Evolutionary conservation across 2,329 filamentous ascomycete genomes (phyloP).

Genomic region (Cladosporium velox): DNA sequence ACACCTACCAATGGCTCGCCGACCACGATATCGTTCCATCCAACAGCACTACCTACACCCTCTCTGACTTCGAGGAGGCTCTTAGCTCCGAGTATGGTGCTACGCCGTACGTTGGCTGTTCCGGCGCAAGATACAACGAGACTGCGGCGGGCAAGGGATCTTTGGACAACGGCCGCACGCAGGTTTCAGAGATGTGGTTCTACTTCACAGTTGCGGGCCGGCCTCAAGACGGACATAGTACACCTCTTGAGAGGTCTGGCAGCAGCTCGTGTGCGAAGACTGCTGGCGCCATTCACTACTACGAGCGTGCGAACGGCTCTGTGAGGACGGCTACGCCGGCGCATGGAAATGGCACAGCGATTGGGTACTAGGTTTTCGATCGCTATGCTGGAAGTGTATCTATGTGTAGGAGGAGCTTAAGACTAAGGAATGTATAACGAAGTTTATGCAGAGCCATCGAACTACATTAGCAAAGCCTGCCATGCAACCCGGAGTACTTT

Average conservation of each 20-base stretch:
- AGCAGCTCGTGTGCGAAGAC: slow-evolving; percentile 59
- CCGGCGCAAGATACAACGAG: slow-evolving; percentile 61
- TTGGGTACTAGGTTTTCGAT: background rate
- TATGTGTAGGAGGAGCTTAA: background rate
- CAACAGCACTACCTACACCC: slow-evolving; percentile 59
- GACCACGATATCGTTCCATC: slow-evolving; percentile 57
- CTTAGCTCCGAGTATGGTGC: slow-evolving; percentile 55
- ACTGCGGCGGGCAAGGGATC: slow-evolving; percentile 58
- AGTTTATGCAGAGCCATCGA: background rate
- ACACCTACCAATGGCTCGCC: slow-evolving; percentile 63
- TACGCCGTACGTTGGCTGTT: slow-evolving; percentile 63
- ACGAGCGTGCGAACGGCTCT: slow-evolving; percentile 39
- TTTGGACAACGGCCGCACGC: slow-evolving; percentile 58
- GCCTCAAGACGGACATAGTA: slow-evolving; percentile 54
- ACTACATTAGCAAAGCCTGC: background rate
- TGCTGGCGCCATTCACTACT: slow-evolving; percentile 57
- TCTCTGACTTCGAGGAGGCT: slow-evolving; percentile 54
- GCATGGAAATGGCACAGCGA: background rate
- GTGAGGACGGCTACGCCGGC: background rate
- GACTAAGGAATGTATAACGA: background rate
- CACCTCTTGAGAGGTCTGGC: slow-evolving; percentile 52
- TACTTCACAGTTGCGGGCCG: slow-evolving; percentile 62
- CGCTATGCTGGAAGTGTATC: background rate
- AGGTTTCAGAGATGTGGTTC: slow-evolving; percentile 66
- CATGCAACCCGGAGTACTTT: background rate